phyloP scores from a whole-genome alignment of 805 yeast species.

The Lipomyces lipofer region DNA sequence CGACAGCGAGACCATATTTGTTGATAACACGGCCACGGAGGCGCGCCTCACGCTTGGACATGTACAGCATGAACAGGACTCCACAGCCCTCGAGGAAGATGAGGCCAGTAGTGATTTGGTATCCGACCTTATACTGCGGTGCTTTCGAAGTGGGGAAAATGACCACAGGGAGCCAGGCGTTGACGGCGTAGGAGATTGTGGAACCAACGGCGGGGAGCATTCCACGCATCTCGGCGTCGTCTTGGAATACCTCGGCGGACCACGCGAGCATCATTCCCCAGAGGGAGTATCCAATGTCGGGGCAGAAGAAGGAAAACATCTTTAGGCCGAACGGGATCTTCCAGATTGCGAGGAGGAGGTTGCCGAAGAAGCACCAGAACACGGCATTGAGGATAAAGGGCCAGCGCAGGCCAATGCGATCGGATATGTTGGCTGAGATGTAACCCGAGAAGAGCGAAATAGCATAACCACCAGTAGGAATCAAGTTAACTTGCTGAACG shows the following conservation, averaged over 20 bases:
- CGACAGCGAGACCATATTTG: constrained; percentile 25
- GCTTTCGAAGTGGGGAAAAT: constrained; percentile 42
- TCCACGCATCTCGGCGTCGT: constrained; percentile 37
- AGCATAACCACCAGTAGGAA: constrained; percentile 42
- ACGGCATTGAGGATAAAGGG: constrained; percentile 34
- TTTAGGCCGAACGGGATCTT: constrained; percentile 44
- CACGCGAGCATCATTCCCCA: constrained; percentile 35
- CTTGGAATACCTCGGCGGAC: constrained; percentile 35
- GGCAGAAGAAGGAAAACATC: constrained; percentile 29
- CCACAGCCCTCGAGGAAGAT: constrained; percentile 20
- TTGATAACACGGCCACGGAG: constrained; percentile 23
- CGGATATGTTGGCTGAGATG: constrained; percentile 38
- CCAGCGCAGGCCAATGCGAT: constrained; percentile 38
- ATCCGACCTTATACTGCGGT: constrained; percentile 41
- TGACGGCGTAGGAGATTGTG: constrained; percentile 39
- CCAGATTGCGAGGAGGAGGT: constrained; percentile 46
- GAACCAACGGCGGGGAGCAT: constrained; percentile 41
- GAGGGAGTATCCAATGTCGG: constrained; percentile 23
- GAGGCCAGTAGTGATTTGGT: constrained; percentile 37
- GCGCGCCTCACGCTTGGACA: constrained; percentile 21
- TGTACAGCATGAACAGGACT: constrained; percentile 20
- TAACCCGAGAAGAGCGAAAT: constrained; percentile 37
- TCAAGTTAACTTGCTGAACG: constrained; percentile 37
- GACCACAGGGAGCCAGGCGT: constrained; percentile 42
- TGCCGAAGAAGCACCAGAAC: constrained; percentile 24